These are phyloP conservation scores for Chlorella sp. DNA, from an alignment of 139 green algal species.

Conservation along the genomic window DNA sequence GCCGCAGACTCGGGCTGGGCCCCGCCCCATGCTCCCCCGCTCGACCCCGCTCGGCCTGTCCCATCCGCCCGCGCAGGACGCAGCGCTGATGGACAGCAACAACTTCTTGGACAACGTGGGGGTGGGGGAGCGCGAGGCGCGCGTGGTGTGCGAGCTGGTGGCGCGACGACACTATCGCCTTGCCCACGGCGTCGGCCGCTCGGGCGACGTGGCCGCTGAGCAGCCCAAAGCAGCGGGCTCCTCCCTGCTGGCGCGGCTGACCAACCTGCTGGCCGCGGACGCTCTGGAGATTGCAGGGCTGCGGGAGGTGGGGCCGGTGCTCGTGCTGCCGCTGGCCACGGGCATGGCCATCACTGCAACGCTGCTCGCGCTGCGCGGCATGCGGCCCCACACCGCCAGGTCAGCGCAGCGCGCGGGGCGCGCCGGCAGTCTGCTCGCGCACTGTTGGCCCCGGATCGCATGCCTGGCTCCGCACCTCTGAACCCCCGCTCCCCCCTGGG, in stretches of 20 bases:
- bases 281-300: slow-evolving; percentile 73
- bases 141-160: slow-evolving; percentile 83
- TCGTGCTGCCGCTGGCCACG: slow-evolving; percentile 89
- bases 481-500: background rate
- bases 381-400: slow-evolving; percentile 29
- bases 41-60: no score
- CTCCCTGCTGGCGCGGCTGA: slow-evolving; percentile 80
- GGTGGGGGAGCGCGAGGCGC: slow-evolving; percentile 92
- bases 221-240: slow-evolving; percentile 97
- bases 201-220: slow-evolving; percentile 90
- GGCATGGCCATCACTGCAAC: slow-evolving; percentile 89
- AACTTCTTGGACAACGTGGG: slow-evolving; percentile 94
- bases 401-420: background rate
- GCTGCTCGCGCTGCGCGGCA: slow-evolving; percentile 64
- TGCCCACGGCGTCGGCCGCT: slow-evolving; percentile 92
- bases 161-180: slow-evolving; percentile 73
- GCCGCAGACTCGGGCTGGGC: no score
- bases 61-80: no score
- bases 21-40: no score
- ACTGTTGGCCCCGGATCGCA: background rate
- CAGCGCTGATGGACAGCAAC: slow-evolving; percentile 94
- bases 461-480: no score
- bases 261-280: slow-evolving; percentile 72
- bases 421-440: background rate
- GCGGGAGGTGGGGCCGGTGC: slow-evolving; percentile 60